These are phyloP conservation scores for Vickermania ingenoplastis DNA, from an alignment of 208 protist species.

Conservation along the genomic window DNA sequence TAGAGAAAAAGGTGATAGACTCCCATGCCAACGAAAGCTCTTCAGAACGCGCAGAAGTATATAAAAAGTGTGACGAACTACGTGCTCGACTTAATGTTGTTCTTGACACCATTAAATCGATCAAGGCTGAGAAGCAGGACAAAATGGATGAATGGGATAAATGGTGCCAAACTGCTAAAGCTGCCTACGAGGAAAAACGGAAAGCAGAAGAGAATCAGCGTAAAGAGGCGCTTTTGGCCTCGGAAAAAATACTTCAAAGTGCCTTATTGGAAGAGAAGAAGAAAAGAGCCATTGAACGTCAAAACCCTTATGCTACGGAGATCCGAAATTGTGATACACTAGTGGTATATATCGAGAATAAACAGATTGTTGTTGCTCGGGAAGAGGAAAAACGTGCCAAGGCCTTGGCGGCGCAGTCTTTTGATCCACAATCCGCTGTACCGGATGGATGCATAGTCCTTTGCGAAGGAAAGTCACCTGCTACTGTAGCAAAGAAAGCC, in stretches of 20 bases:
- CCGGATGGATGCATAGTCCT: slow-evolving; percentile 57
- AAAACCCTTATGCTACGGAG: slow-evolving; percentile 60
- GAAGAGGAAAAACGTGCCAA: slow-evolving; percentile 45
- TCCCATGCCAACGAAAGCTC: slow-evolving; percentile 29
- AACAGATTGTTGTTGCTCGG: slow-evolving; percentile 42
- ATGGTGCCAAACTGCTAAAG: slow-evolving; percentile 50
- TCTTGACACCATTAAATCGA: slow-evolving; percentile 36
- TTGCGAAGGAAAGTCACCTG: slow-evolving; percentile 52
- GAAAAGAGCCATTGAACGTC: slow-evolving; percentile 28
- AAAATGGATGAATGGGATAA: slow-evolving; percentile 37
- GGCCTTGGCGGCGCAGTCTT: slow-evolving; percentile 40
- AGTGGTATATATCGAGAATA: slow-evolving; percentile 53
- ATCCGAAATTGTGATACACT: slow-evolving; percentile 43
- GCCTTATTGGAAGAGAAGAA: slow-evolving; percentile 42
- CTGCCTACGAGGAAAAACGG: slow-evolving; percentile 43
- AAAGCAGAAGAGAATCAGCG: slow-evolving; percentile 42
- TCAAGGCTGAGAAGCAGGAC: slow-evolving; percentile 31
- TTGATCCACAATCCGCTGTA: slow-evolving; percentile 42
- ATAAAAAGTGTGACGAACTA: slow-evolving; percentile 45
- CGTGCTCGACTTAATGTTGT: slow-evolving; percentile 24
- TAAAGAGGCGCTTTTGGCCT: not conserved
- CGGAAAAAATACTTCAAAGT: too few species aligned
- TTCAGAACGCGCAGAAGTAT: slow-evolving; percentile 31
- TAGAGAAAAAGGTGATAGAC: slow-evolving; percentile 39
- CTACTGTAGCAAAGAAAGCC: slow-evolving; percentile 14